Evolutionary conservation across 2,329 filamentous ascomycete species (phyloP).

Genomic region (Colletotrichum phormii): DNA sequence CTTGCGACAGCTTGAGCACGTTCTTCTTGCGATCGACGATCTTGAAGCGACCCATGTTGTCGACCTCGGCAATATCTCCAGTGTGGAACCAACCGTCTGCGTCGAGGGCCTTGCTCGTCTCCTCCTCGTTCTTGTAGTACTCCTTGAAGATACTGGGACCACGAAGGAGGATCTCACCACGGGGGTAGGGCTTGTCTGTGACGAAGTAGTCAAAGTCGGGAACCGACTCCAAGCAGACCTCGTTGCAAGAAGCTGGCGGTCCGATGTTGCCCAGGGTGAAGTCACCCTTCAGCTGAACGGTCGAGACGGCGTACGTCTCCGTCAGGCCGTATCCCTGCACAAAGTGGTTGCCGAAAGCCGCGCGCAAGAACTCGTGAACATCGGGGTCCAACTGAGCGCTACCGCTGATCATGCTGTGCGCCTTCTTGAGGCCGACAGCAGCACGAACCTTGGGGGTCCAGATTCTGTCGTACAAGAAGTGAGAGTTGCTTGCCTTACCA

Average conservation of each 20-base stretch:
- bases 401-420: slow-evolving; percentile 82
- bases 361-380: slow-evolving; percentile 88
- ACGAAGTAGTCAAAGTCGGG: slow-evolving; percentile 94
- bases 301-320: slow-evolving; percentile 85
- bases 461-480: slow-evolving; percentile 84
- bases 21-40: slow-evolving; percentile 99
- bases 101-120: slow-evolving; percentile 85
- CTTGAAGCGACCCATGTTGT: slow-evolving; percentile 86
- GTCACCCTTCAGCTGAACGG: slow-evolving; percentile 78
- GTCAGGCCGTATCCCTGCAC: slow-evolving; percentile 93
- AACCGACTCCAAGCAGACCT: slow-evolving; percentile 86
- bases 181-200: slow-evolving; percentile 88
- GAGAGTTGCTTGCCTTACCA: slow-evolving; percentile 81
- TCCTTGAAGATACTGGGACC: slow-evolving; percentile 84
- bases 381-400: slow-evolving; percentile 91
- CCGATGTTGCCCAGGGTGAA: slow-evolving; percentile 86
- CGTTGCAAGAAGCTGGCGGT: slow-evolving; percentile 72
- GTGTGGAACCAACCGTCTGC: slow-evolving; percentile 97
- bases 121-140: slow-evolving; percentile 91
- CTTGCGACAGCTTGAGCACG: slow-evolving; percentile 97
- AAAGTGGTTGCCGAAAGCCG: slow-evolving; percentile 83
- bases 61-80: slow-evolving; percentile 89
- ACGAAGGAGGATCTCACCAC: slow-evolving; percentile 88
- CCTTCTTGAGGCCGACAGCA: slow-evolving; percentile 84
- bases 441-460: slow-evolving; percentile 89